Conservation (phyloP, 345 rosid species). For the Hibiscus mutabilis region DNA sequence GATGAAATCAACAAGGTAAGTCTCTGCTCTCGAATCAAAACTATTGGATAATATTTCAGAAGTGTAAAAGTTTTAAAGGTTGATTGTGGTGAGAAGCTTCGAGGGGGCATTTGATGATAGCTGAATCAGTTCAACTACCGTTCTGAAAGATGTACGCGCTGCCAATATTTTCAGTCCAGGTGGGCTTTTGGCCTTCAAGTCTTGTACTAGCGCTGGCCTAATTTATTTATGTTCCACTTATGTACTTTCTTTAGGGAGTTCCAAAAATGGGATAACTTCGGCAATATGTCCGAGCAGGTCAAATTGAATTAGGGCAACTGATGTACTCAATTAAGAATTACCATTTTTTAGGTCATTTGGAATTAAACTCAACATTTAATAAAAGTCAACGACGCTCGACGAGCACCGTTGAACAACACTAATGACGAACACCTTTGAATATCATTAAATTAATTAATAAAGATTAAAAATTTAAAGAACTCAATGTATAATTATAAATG, state of each 20-base stretch:
- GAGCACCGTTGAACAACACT: no score
- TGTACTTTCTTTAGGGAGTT: background rate
- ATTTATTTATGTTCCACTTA: background rate
- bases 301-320: no score
- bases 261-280: background rate
- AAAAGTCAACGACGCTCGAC: no score
- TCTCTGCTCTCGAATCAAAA: background rate
- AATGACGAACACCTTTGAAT: no score
- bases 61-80: background rate
- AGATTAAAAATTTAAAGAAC: no score
- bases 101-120: background rate
- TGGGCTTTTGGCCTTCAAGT: background rate
- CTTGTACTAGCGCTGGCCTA: background rate
- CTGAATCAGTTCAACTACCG: constrained; percentile 11
- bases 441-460: no score
- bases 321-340: no score
- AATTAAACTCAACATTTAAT: no score
- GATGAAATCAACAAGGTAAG: background rate
- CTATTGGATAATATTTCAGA: background rate
- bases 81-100: background rate
- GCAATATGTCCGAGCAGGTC: no score
- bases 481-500: no score
- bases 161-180: background rate
- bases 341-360: no score
- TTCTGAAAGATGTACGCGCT: background rate